Percentiles rank a stretch among this genome's conserved stretches.
Conservation (phyloP, 225 moss, liverwort and hornwort species). For the Pseudoscleropodium purum region DNA sequence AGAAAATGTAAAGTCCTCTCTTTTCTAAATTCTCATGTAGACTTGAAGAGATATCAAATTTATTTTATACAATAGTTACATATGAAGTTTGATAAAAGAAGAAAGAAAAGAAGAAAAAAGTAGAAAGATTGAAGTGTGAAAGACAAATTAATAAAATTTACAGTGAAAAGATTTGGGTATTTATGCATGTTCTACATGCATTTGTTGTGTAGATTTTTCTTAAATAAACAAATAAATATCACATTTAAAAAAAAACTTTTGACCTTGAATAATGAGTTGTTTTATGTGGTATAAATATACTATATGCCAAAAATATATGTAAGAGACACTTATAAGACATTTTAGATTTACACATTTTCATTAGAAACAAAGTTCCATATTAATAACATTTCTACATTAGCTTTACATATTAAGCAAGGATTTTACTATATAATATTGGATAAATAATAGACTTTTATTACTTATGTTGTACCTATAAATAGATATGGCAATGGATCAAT, state of each 20-base stretch:
- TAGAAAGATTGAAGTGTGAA: neutral
- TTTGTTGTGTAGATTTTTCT: neutral
- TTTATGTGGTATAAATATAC: fast-evolving
- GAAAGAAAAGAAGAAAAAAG: fast-evolving
- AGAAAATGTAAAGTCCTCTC: too few species aligned
- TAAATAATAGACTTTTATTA: neutral
- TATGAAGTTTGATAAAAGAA: neutral
- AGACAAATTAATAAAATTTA: neutral
- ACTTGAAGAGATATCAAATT: neutral
- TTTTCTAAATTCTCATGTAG: fast-evolving
- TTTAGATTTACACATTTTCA: neutral
- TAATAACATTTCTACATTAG: neutral
- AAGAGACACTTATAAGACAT: neutral
- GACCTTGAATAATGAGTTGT: neutral
- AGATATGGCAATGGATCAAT: fast-evolving
- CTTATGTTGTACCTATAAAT: neutral
- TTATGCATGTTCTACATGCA: neutral
- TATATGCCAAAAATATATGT: neutral
- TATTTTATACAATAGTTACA: neutral
- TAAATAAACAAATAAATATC: neutral
- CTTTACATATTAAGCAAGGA: neutral
- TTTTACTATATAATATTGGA: neutral
- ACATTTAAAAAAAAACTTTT: neutral
- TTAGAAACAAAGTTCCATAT: neutral
- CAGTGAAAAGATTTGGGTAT: fast-evolving